Evolutionary conservation across 2,329 filamentous ascomycete genomes (phyloP).

Genomic region (Stemphylium lycopersici): DNA sequence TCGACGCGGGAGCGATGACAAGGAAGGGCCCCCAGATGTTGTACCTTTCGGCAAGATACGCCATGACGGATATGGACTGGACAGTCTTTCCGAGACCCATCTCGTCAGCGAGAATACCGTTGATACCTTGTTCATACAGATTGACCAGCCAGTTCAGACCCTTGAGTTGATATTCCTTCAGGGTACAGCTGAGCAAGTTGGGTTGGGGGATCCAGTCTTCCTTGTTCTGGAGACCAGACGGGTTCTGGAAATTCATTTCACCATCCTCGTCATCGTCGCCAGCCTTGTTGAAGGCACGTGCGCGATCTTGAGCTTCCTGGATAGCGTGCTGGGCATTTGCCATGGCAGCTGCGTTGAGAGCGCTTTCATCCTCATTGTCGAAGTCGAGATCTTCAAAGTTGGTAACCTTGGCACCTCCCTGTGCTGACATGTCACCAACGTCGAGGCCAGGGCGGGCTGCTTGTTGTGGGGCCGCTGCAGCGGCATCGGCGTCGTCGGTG

Average conservation of each 20-base stretch:
- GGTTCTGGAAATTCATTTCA: constrained; percentile 99
- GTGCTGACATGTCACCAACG: constrained; percentile 55
- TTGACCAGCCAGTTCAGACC: constrained; percentile 99
- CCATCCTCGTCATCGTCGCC: constrained; percentile 69
- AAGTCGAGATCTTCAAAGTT: constrained; percentile 96
- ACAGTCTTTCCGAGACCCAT: constrained; percentile 99
- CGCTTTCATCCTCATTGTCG: constrained; percentile 89
- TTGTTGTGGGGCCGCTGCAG: constrained; percentile 51
- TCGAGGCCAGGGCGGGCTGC: constrained; percentile 54
- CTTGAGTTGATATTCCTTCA: constrained; percentile 99
- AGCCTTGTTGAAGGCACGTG: constrained; percentile 84
- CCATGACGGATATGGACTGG: constrained; percentile 99
- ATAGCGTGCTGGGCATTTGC: constrained; percentile 97
- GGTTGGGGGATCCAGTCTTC: constrained; percentile 82
- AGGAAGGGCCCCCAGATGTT: constrained; percentile 98
- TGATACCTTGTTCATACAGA: constrained; percentile 98
- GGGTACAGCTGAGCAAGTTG: constrained; percentile 87
- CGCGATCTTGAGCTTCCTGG: constrained; percentile 90
- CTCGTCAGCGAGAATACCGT: constrained; percentile 96
- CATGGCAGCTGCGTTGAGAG: constrained; percentile 81
- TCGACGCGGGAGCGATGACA: constrained; percentile 94
- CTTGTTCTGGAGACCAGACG: constrained; percentile 90
- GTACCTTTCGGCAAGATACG: constrained; percentile 94
- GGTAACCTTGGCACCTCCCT: constrained; percentile 74
- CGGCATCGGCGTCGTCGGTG: constrained; percentile 71